Conservation (phyloP, 2,329 filamentous ascomycete genomes). For the Aspergillus fijiensis region DNA sequence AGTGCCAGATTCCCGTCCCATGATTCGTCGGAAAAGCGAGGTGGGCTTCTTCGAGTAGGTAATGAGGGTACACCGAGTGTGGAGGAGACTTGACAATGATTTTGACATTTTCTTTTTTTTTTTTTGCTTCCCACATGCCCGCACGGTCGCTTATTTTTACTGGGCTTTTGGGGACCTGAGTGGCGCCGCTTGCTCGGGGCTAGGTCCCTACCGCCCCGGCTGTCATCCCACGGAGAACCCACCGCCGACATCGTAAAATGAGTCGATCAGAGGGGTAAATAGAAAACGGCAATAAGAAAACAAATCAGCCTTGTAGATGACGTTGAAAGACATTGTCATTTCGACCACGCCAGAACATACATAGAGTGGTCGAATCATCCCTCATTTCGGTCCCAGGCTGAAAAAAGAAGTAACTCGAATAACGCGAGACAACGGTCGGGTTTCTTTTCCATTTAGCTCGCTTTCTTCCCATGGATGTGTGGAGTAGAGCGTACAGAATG, state of each 20-base stretch:
- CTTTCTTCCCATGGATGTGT: neutral
- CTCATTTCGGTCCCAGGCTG: neutral
- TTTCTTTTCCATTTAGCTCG: constrained; percentile 14
- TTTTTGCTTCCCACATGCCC: neutral
- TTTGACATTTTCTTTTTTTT: neutral
- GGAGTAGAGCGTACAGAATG: neutral
- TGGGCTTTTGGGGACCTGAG: constrained; percentile 6
- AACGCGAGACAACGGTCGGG: constrained; percentile 16
- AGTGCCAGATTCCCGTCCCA: constrained; percentile 2
- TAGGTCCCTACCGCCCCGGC: constrained; percentile 26
- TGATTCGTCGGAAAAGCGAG: constrained; percentile 17
- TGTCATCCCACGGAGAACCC: constrained; percentile 20
- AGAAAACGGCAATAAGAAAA: neutral
- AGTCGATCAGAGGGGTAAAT: neutral
- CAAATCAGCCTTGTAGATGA: neutral
- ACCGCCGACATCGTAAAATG: constrained; percentile 10
- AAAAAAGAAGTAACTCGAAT: constrained; percentile 1
- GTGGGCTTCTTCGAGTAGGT: neutral
- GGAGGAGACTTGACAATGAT: neutral
- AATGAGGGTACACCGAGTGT: neutral
- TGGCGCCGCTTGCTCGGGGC: constrained; percentile 10
- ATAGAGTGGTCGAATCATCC: neutral
- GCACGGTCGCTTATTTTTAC: neutral
- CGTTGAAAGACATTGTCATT: neutral
- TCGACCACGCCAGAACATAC: neutral